Evolutionary conservation across 2,329 filamentous ascomycete species (phyloP), one percentile per base, ranked within the genome.

Genomic region (Fusarium subtropicale): DNA sequence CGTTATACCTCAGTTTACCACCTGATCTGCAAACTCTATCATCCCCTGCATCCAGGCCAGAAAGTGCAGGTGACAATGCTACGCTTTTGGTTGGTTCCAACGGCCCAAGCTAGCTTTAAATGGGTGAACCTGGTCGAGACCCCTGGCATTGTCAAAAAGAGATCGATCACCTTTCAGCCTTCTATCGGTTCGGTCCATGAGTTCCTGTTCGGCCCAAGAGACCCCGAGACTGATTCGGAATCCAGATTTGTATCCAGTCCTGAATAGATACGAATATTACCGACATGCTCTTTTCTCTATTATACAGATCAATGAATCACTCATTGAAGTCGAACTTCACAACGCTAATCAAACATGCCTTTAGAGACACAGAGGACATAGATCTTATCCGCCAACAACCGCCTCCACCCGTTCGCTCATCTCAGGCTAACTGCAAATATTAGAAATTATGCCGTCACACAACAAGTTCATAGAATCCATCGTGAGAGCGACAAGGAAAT

Each of bases 351-450:
- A 16, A 18, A 36, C 12, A 52, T 41, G 18, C 16, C 28, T 30
- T 30, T 30, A 15, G 30, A 30, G 10, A 13, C 24, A 36, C 13
- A 39, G 22, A 51, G n/a, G 24, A n/a, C 34, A 30, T 28, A 10
- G 12, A 30, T 39, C 13, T 41, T 9, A 41, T 52, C 72, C 72
- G 70, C 48, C 47, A 57, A 45, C 55, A 74, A 56, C 72, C 72
- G 72, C 28, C 31, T 39, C 61, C 67, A 74, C 59, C 72, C 72
- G 69, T 33, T 50, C 24, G n/a, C 24, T 18, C 15, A 22, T 30
- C 28, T n/a, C 28, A 52, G 24, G 24, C 24, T 38, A 52, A 28
- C 33, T 13, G 33, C 24, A 16, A 28, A 45, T 34, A 18, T 52
- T 28, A 42, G 41, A 42, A 65, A 65, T 36, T 48, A 66, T 65